Conservation (phyloP, 2,329 filamentous ascomycete genomes). For the Trichoderma pleuroti region DNA sequence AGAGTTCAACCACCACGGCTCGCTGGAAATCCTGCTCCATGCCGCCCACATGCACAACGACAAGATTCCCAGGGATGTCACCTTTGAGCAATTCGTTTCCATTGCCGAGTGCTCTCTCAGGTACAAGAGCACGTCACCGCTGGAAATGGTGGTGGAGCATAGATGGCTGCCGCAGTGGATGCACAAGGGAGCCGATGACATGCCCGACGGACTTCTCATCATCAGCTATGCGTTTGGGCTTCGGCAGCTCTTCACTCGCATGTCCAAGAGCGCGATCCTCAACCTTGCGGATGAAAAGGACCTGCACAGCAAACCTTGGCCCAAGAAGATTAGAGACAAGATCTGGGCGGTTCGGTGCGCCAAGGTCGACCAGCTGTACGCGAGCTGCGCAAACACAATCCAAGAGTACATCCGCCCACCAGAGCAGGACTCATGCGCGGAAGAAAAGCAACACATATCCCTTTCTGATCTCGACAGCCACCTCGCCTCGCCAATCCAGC, state of each 20-base stretch:
- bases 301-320: conserved; percentile 44
- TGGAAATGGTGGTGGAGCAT: conserved; percentile 49
- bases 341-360: conserved; percentile 47
- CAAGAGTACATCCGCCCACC: conserved; percentile 44
- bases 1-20: conserved; percentile 41
- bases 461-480: conserved; percentile 24
- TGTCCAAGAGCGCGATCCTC: conserved; percentile 48
- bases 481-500: conserved; percentile 17
- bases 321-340: conserved; percentile 44
- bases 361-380: conserved; percentile 49
- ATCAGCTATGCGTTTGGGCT: conserved; percentile 53
- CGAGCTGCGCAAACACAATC: conserved; percentile 42
- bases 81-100: conserved; percentile 49
- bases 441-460: conserved; percentile 21
- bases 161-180: conserved; percentile 52
- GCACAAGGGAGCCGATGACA: conserved; percentile 44
- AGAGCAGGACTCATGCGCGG: conserved; percentile 22
- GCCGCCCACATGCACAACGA: conserved; percentile 50
- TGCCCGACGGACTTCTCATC: conserved; percentile 48
- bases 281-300: conserved; percentile 44
- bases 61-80: conserved; percentile 44
- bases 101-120: conserved; percentile 49
- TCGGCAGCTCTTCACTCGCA: conserved; percentile 45
- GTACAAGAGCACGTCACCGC: conserved; percentile 50
- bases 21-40: conserved; percentile 47